These are phyloP conservation scores for Epichloe baconii DNA, from an alignment of 2,329 filamentous ascomycete genomes.

Conservation along the genomic window DNA sequence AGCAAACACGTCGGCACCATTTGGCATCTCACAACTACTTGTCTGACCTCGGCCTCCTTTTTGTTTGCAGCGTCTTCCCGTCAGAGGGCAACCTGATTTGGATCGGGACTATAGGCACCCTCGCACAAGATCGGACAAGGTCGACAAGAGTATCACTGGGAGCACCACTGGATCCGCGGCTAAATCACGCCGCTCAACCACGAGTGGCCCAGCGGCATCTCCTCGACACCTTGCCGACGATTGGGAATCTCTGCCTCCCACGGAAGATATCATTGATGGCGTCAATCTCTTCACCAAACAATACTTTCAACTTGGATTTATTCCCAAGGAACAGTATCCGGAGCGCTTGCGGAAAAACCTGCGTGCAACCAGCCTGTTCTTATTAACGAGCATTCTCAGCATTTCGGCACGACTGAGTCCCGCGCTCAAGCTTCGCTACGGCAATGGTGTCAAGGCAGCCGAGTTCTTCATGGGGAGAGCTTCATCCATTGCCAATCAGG, in stretches of 20 bases:
- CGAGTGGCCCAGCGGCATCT: constrained; percentile 15
- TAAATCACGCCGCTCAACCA: constrained; percentile 22
- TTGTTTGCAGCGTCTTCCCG: constrained; percentile 30
- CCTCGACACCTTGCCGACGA: constrained; percentile 19
- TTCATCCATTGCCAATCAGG: constrained; percentile 30
- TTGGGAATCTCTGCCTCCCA: constrained; percentile 37
- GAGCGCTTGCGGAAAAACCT: constrained; percentile 32
- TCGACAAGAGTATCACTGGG: constrained; percentile 24
- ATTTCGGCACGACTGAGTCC: constrained; percentile 43
- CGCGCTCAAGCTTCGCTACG: constrained; percentile 32
- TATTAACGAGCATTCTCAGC: constrained; percentile 41
- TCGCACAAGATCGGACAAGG: constrained; percentile 34
- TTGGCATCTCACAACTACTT: neutral
- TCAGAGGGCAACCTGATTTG: constrained; percentile 37
- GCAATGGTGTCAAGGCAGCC: constrained; percentile 36
- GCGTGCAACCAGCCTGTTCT: constrained; percentile 38
- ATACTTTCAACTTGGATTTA: constrained; percentile 48
- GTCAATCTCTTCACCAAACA: constrained; percentile 39
- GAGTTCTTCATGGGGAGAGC: constrained; percentile 41
- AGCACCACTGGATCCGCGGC: constrained; percentile 23
- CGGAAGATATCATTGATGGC: constrained; percentile 36
- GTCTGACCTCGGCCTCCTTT: neutral
- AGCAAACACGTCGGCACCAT: too few species aligned
- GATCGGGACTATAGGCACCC: constrained; percentile 45
- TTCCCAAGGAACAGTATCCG: constrained; percentile 38